A percentile compares a stretch with the other conserved stretches of the same genome.
phyloP scores from a whole-genome alignment of 805 yeast species.

The Zygosaccharomyces bisporus region DNA sequence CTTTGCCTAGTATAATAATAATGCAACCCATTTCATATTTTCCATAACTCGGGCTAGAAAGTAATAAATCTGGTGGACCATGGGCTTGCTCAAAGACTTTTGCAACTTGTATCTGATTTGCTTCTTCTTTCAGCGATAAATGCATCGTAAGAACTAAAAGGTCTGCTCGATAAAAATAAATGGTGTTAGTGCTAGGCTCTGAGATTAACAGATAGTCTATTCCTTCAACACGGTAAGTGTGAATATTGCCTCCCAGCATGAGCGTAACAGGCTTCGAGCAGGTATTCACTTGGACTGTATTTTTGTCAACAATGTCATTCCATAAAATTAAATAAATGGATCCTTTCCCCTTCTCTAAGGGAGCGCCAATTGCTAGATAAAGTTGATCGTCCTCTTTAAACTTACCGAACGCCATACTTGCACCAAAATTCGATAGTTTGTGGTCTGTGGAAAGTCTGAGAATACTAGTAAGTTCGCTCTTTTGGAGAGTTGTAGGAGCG shows the following conservation, averaged over 20 bases:
- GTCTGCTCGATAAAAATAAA: constrained; percentile 38
- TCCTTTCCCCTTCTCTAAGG: constrained; percentile 43
- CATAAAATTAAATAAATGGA: constrained; percentile 45
- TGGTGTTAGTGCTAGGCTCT: constrained; percentile 49
- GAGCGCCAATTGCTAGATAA: constrained; percentile 51
- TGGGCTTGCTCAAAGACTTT: constrained; percentile 35
- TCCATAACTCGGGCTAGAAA: constrained; percentile 46
- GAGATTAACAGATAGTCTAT: constrained; percentile 42
- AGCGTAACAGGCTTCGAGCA: constrained; percentile 16
- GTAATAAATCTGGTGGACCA: constrained; percentile 41
- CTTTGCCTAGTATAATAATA: constrained; percentile 15
- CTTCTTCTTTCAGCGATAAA: constrained; percentile 18
- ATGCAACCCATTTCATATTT: constrained; percentile 24
- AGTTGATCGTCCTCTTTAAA: constrained; percentile 37
- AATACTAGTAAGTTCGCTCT: not conserved
- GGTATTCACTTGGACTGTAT: constrained; percentile 1
- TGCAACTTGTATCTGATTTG: constrained; percentile 37
- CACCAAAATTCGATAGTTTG: constrained; percentile 44
- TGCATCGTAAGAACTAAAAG: constrained; percentile 26
- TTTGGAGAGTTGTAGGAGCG: not conserved
- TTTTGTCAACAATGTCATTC: constrained; percentile 22
- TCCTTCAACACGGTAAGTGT: constrained; percentile 29
- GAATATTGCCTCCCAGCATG: constrained; percentile 43
- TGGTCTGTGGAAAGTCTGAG: constrained; percentile 1
- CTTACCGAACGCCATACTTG: constrained; percentile 42